Evolutionary conservation across 257 asterid genomes (phyloP).

Genomic region (Prunella vulgaris): DNA sequence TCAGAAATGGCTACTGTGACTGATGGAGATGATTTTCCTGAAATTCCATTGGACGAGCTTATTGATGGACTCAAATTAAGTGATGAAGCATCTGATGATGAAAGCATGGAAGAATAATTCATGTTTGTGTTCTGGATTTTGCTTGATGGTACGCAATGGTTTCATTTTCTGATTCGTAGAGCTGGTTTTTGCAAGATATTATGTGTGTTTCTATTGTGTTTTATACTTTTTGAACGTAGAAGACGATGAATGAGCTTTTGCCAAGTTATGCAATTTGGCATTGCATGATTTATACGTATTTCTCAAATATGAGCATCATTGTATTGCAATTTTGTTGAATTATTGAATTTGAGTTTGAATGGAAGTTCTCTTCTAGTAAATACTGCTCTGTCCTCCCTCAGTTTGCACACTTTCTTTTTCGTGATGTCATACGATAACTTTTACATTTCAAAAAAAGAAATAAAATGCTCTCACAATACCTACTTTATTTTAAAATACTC

Average conservation of each 20-base stretch:
- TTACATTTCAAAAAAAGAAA: too few relatives aligned
- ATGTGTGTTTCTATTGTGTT: background rate
- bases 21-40: conserved; percentile 41
- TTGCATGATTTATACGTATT: background rate
- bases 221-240: background rate
- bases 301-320: background rate
- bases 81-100: conserved; percentile 24
- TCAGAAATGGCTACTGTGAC: conserved; percentile 41
- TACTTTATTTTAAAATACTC: too few relatives aligned
- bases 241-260: background rate
- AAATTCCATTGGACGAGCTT: conserved; percentile 37
- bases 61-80: conserved; percentile 34
- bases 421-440: too few relatives aligned
- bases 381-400: too few relatives aligned
- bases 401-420: too few relatives aligned
- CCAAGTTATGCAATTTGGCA: background rate
- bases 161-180: background rate
- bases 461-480: too few relatives aligned
- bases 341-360: background rate
- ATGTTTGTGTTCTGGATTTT: background rate
- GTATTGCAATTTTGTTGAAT: background rate
- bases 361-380: too few relatives aligned
- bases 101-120: conserved; percentile 25
- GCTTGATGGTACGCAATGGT: background rate
- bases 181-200: background rate